Conservation (phyloP, 345 rosid species). For the Bruguiera sexangula region DNA sequence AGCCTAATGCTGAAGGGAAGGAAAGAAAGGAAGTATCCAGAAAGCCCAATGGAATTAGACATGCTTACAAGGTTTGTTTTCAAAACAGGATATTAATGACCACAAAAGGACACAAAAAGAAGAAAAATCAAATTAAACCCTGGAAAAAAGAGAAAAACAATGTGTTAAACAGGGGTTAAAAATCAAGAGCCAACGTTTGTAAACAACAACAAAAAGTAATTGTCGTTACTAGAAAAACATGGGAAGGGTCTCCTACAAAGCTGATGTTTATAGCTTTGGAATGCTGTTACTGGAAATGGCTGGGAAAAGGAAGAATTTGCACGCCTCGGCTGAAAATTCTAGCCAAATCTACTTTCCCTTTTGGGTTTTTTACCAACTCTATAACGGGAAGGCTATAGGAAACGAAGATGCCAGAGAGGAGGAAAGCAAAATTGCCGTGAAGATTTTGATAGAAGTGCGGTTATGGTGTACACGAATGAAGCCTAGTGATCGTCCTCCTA, state of each 20-base stretch:
- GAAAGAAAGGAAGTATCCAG: constrained; percentile 7
- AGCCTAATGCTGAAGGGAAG: constrained; percentile 14
- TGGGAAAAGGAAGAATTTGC: not conserved
- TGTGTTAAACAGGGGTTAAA: too few species aligned
- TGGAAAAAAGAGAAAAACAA: not conserved
- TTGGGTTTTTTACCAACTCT: too few species aligned
- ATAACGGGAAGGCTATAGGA: too few species aligned
- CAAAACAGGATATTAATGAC: constrained; percentile 7
- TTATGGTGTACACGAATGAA: too few species aligned
- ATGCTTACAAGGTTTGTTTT: not conserved
- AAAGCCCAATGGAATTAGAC: constrained; percentile 7
- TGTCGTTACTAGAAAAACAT: too few species aligned
- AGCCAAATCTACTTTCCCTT: not conserved
- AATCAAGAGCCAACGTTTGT: too few species aligned
- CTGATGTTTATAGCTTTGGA: constrained; percentile 6
- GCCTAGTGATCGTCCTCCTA: too few species aligned
- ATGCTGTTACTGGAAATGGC: constrained; percentile 11
- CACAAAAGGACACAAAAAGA: not conserved
- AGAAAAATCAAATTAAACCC: not conserved
- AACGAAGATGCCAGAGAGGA: too few species aligned
- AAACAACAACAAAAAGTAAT: too few species aligned
- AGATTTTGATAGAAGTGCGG: too few species aligned
- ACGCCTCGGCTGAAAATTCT: not conserved
- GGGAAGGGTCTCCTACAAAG: too few species aligned
- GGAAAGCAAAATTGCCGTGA: too few species aligned